Evolutionary conservation across 176 grass and related monocot species (phyloP), one percentile per base, ranked within the genome.

Genomic region (Carex kokanica): DNA sequence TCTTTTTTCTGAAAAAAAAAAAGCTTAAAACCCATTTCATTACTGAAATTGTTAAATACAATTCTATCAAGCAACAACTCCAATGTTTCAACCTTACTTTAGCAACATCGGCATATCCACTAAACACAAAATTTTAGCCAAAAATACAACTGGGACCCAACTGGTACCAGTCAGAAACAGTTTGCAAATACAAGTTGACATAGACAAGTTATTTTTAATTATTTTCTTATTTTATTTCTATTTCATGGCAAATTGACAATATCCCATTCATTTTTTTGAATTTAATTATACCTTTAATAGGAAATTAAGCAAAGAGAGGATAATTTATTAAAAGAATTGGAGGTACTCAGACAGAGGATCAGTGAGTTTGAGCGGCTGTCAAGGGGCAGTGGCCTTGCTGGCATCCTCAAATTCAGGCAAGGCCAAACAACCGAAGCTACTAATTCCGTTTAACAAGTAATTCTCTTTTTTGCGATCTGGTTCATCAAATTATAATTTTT

Each of bases 231-330:
- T 67, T 68, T 38, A 3, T 72, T 10, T 83, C 15, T 69, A 24
- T 78, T 29, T n/a, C 55, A 77, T 10, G 24, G 0, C 24, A 40
- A 68, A 74, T 20, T 60, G 81, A 53, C 34, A 23, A 67, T 27
- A 17, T 24, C 45, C 5, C 6, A n/a, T 70, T 10, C 6, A 21
- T 56, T n/a, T 79, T 78, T 40, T 13, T 41, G 14, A 13, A 38
- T 32, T 72, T 7, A 11, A 23, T 51, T 87, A 2, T 32, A 59
- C 86, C 25, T 8, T 25, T 84, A 45, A 17, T 64, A 94, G 92
- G 87, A 54, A 25, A 92, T 94, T 56, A 98, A 85, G 86, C 80
- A 94, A 71, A 90, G 74, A 15, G 80, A 85, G 43, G 91, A 95
- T 24, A 79, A 91, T 40, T 80, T 95, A 62, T 83, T 83, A 6